These are phyloP conservation scores for Solanum sitiens DNA, from an alignment of 257 asterid genomes.

Conservation along the genomic window DNA sequence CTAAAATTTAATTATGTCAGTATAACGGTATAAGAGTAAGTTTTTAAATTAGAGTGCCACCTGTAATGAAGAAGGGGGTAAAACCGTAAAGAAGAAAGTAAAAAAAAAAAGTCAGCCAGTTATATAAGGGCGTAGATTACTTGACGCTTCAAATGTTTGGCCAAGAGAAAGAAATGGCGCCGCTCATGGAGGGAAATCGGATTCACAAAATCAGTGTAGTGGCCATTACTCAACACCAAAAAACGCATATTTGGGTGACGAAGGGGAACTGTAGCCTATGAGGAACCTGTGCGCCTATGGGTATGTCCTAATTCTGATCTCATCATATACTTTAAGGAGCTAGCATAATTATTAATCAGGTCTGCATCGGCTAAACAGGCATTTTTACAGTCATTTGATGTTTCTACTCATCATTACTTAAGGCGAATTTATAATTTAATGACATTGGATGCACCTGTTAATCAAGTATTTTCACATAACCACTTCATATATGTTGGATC, in stretches of 20 bases:
- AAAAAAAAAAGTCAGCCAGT: not conserved
- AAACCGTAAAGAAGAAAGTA: not conserved
- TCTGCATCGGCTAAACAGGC: not conserved
- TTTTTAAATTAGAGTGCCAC: not conserved
- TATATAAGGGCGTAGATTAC: too few relatives aligned
- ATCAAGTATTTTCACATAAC: not conserved
- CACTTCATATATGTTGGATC: not conserved
- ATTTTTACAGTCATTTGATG: constrained; percentile 12
- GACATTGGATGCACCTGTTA: not conserved
- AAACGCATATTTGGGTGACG: not conserved
- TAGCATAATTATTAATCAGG: not conserved
- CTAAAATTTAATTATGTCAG: too few relatives aligned
- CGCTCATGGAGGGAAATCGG: not conserved
- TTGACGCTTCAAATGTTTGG: not conserved
- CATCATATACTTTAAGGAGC: not conserved
- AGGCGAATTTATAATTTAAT: not conserved
- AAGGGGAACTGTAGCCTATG: not conserved
- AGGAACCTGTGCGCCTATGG: not conserved
- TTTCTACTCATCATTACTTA: not conserved
- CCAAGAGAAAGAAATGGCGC: not conserved
- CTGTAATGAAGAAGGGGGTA: too few relatives aligned
- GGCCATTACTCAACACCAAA: not conserved
- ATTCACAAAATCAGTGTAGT: not conserved
- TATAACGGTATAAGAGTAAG: too few relatives aligned
- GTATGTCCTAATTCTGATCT: not conserved